Base-by-base conservation (phyloP, 305 asterid genomes). In the Solanum hybrid region DNA sequence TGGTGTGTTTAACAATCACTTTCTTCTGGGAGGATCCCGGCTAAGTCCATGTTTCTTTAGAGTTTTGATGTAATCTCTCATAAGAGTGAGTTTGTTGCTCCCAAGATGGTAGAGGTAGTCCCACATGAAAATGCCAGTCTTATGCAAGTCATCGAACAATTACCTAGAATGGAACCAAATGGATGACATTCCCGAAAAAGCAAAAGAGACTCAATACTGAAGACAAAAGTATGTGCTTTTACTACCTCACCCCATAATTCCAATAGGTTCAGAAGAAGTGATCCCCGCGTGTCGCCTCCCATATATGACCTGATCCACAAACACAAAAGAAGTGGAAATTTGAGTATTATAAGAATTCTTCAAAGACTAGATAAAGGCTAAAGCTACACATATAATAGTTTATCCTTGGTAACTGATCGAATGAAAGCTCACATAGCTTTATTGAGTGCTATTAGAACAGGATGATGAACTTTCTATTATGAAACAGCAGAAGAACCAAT, bases 61-160 rank as follows among this genome's bases (percentile, higher is more conserved):
- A 31, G 95, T 93, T 91, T 6, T 89, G 89, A 96, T 85, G 91
- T 97, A 97, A 89, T 93, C 90, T 93, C 95, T 94, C 96, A 94
- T 96, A 87, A 94, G 94, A 78, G 94, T 31, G 88, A 94, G 94
- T 94, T 94, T 97, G 89, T 94, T 93, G 93, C 92, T 92, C 71
- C 99, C 98, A 9, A 97, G 98, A 90, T 94, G 93, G 92, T 94
- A 93, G 42, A 95, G 93, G 92, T 95, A 95, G 78, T 93, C 98
- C 99, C 99, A 97, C 8, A 98, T 94, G 87, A 93, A 97, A 92
- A 96, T 96, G 79, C 98, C 97, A 7, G 99, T 96, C 90, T 94
- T 95, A 86, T 95, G 99, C 95, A 96, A 90, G 92, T 96, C 99
- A 78, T 95, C 98, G 22, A 97, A 95, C 78, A 94, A 94, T 84